Conservation (phyloP, 768 basidiomycete genomes). For the Pleurotus giganteus region DNA sequence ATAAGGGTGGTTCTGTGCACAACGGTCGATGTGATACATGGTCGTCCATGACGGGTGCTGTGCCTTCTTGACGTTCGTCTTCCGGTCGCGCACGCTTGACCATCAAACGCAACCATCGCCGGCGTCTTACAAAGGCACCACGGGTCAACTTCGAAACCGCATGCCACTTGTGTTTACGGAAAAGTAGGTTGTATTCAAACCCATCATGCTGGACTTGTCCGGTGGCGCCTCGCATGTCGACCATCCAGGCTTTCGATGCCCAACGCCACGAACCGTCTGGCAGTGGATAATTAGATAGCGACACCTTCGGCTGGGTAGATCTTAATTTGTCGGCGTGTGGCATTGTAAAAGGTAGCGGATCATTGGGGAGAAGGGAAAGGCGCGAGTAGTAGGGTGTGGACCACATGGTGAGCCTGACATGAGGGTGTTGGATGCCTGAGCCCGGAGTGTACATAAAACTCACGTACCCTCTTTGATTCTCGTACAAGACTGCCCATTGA, state of each 20-base stretch:
- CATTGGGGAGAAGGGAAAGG: constrained; percentile 64
- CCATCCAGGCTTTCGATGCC: constrained; percentile 82
- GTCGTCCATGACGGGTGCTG: not conserved
- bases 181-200: constrained; percentile 84
- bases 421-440: not conserved
- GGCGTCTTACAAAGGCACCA: constrained; percentile 73
- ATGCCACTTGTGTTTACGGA: constrained; percentile 66
- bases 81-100: constrained; percentile 53
- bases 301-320: constrained; percentile 50
- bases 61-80: constrained; percentile 14
- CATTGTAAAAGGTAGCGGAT: constrained; percentile 73
- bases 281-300: constrained; percentile 63
- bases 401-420: constrained; percentile 57
- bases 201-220: constrained; percentile 81
- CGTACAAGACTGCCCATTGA: constrained; percentile 77
- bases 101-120: constrained; percentile 86
- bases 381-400: constrained; percentile 72
- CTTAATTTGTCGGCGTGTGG: constrained; percentile 41
- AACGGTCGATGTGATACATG: not conserved
- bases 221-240: constrained; percentile 78
- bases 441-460: not conserved
- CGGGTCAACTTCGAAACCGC: constrained; percentile 59
- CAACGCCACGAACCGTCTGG: constrained; percentile 82
- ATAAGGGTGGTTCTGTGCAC: not conserved
- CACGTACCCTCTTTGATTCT: constrained; percentile 79